Percentiles rank a stretch among this genome's conserved stretches.
phyloP scores from a whole-genome alignment of 306 rosid species.

The Medicago lupulina region DNA sequence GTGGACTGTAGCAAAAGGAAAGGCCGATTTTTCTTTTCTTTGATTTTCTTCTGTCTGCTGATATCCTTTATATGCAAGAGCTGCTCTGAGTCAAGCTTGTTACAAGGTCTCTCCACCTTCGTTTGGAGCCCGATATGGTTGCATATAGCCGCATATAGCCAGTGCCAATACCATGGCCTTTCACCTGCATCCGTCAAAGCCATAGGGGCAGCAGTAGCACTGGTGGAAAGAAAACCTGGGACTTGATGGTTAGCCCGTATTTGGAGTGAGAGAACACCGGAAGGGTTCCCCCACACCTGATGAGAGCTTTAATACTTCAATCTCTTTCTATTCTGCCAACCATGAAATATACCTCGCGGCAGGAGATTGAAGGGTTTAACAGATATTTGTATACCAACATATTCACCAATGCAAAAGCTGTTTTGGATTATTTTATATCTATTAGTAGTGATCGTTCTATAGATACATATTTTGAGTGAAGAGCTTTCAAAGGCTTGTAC shows the following conservation, averaged over 20 bases:
- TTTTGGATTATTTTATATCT: slow-evolving; percentile 85
- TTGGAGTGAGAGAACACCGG: slow-evolving; percentile 77
- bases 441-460: slow-evolving; percentile 83
- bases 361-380: slow-evolving; percentile 84
- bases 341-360: slow-evolving; percentile 88
- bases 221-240: slow-evolving; percentile 85
- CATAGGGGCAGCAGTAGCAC: slow-evolving; percentile 66
- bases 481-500: slow-evolving; percentile 71
- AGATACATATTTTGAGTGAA: slow-evolving; percentile 89
- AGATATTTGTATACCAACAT: slow-evolving; percentile 58
- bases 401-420: slow-evolving; percentile 92
- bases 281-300: slow-evolving; percentile 88
- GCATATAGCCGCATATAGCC: slow-evolving; percentile 96
- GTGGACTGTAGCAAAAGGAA: slow-evolving; percentile 97
- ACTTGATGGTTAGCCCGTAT: slow-evolving; percentile 70
- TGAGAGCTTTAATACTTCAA: slow-evolving; percentile 77
- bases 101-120: slow-evolving; percentile 92
- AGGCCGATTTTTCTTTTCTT: slow-evolving; percentile 56
- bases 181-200: slow-evolving; percentile 72
- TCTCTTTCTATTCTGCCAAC: slow-evolving; percentile 54
- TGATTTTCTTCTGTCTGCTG: slow-evolving; percentile 42
- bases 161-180: slow-evolving; percentile 73
- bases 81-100: slow-evolving; percentile 91
- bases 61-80: slow-evolving; percentile 85
- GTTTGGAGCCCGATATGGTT: slow-evolving; percentile 96